Base-by-base conservation (phyloP, 1,284 basidiomycete genomes). In the Cryptococcus sp. region DNA sequence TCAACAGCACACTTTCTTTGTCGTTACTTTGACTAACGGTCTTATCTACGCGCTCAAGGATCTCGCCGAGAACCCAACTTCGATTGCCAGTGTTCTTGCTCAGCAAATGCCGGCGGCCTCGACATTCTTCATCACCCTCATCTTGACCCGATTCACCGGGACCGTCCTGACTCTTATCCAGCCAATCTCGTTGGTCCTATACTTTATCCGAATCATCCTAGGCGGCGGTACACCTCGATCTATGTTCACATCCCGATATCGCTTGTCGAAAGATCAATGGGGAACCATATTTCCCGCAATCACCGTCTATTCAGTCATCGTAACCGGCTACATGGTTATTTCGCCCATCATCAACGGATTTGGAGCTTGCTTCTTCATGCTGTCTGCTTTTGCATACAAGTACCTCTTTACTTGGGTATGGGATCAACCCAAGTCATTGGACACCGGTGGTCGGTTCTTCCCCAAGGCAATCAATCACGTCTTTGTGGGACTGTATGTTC, bases 381-480 rank as follows among this genome's bases (percentile, higher is more conserved):
- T 87, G 40, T 88, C 91, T 73, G 96, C 87, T 75, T 76, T 84
- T 55, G 76, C 91, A 32, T 93, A 87, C 80, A 97, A 96, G 76
- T 94, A 91, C 67, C 80, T 88, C 23, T 92, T 89, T 80, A 77
- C 87, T 45, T 92, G 85, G 80, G 71, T 74, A 36, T 83, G 86
- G 67, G 86, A 91, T 59, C 85, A 88, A 67, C 83, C 85, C 14
- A 75, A 82, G 0, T 76, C 81, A 2, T 78, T 76, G 47, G 94
- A 99, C 61, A 98, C 94, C 0, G 93, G 91, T 24, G 94, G 94
- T 0, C 74, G 89, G 46, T 98, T 98, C 80, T 98, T 94, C 80
- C 92, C 92, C 43, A 90, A 87, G 74, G 94, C 96, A 1, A 84
- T 98, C 42, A 83, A 87, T 49, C 93, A 97, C 66, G 71, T 94